Conservation (phyloP, 2,329 filamentous ascomycete species). For the Pseudogymnoascus sp. region DNA sequence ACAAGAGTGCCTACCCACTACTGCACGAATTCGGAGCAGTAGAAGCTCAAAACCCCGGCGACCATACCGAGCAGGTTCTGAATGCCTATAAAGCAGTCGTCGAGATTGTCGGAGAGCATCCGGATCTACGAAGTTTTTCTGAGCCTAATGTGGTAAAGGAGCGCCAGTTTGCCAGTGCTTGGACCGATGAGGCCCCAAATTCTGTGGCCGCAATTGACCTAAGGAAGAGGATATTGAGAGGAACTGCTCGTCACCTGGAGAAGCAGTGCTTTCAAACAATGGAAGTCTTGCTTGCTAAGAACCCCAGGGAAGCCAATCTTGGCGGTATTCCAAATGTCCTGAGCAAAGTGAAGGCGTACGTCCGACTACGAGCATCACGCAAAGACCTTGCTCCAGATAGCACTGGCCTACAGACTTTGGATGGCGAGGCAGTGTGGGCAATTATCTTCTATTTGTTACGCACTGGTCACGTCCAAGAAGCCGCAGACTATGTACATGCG, state of each 20-base stretch:
- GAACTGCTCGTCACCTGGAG: slow-evolving; percentile 74
- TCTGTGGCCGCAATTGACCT: slow-evolving; percentile 58
- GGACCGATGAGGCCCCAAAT: slow-evolving; percentile 66
- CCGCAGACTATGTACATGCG: slow-evolving; percentile 75
- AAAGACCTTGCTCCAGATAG: slow-evolving; percentile 82
- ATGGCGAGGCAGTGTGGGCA: slow-evolving; percentile 85
- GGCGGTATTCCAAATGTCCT: slow-evolving; percentile 82
- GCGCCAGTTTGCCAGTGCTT: slow-evolving; percentile 67
- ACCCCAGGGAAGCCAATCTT: slow-evolving; percentile 80
- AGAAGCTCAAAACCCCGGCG: slow-evolving; percentile 61
- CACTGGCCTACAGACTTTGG: slow-evolving; percentile 69
- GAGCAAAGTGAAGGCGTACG: slow-evolving; percentile 88
- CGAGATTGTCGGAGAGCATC: slow-evolving; percentile 68
- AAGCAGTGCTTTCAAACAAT: slow-evolving; percentile 72
- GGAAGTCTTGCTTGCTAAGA: slow-evolving; percentile 69
- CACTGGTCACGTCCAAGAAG: slow-evolving; percentile 76
- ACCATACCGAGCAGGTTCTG: slow-evolving; percentile 66
- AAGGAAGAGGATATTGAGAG: slow-evolving; percentile 71
- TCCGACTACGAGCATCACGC: slow-evolving; percentile 69
- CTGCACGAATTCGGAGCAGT: slow-evolving; percentile 69
- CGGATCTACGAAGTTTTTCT: slow-evolving; percentile 49
- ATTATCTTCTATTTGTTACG: slow-evolving; percentile 87
- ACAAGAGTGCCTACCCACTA: slow-evolving; percentile 62
- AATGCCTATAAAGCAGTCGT: slow-evolving; percentile 79
- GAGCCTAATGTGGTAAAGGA: slow-evolving; percentile 63